Percentiles rank a stretch among this genome's conserved stretches.
Evolutionary conservation across 192 early-diverging fungal genomes (phyloP).

Genomic region (Entomortierella lignicola): DNA sequence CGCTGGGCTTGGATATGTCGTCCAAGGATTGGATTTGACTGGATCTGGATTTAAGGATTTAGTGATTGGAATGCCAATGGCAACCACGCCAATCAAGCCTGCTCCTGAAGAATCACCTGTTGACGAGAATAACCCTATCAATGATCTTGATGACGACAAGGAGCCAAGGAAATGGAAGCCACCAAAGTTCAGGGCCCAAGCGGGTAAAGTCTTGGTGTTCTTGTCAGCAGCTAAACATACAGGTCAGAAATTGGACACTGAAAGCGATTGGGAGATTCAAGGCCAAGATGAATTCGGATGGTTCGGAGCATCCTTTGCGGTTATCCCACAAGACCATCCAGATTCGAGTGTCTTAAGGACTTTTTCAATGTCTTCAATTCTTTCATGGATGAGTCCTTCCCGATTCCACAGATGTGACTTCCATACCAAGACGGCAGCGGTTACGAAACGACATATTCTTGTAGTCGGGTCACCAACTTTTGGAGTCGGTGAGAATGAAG

Average conservation of each 20-base stretch:
- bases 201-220: constrained; percentile 33
- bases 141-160: background rate
- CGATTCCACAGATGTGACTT: background rate
- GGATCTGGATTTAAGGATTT: constrained; percentile 74
- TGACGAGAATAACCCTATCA: background rate
- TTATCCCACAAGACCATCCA: background rate
- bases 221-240: constrained; percentile 15
- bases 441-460: constrained; percentile 11
- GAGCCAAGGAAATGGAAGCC: background rate
- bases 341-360: background rate
- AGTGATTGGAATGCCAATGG: constrained; percentile 72
- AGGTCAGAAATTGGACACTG: constrained; percentile 24
- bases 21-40: constrained; percentile 73
- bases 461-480: constrained; percentile 43
- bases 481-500: constrained; percentile 22
- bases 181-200: constrained; percentile 10
- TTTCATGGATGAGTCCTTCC: constrained; percentile 1
- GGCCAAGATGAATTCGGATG: constrained; percentile 25
- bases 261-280: constrained; percentile 43
- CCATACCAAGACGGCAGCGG: background rate
- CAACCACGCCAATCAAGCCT: constrained; percentile 10
- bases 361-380: background rate
- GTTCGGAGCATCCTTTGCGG: constrained; percentile 36
- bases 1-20: constrained; percentile 56
- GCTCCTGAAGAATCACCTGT: background rate